Base-by-base conservation (phyloP, 768 basidiomycete species). In the Calvatia gigantea region DNA sequence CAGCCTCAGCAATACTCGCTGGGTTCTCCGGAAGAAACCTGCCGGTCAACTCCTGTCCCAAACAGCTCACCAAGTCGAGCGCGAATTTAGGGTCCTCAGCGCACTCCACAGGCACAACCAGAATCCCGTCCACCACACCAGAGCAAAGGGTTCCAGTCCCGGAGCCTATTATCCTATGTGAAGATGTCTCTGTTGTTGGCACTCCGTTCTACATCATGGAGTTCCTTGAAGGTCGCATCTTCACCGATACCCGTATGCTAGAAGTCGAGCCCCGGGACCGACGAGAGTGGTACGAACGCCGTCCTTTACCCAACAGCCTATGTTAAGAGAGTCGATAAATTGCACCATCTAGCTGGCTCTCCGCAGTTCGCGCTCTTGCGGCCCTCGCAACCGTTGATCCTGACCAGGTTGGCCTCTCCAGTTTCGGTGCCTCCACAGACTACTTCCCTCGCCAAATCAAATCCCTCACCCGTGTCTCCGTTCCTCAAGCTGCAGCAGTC, bases 171-270 rank as follows among this genome's bases (percentile, higher is more conserved):
- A 76, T 85, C 23, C 74, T 98, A 1, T 98, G 96, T 66, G 84
- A 89, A 62, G 91, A 98, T 64, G 73, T 63, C 32, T 64, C 72
- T 2, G 79, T 98, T 37, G 77, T 96, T 17, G 96, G 95, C 2
- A 93, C 94, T 21, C 83, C 88, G 2, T 98, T 98, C 72, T 98
- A 97, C 67, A 80, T 98, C 42, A 98, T 99, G 96, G 89, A 98
- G 67, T 98, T 91, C 67, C 65, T 98, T 42, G 86, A 96, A 19
- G 96, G 96, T 0, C 81, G 97, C 44, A 95, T 98, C 62, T 99
- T 97, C 72, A 90, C 91, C 11, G 89, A 98, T 69, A 74, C 81
- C 6, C 70, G 83, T 58, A 86, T 97, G 85, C 81, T 82, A 0
- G 85, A 89, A 63, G 71, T 92, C 1, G 65, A 80, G 4, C 75